Conservation (phyloP, 2,329 filamentous ascomycete species). For the Neopestalotiopsis sp. region DNA sequence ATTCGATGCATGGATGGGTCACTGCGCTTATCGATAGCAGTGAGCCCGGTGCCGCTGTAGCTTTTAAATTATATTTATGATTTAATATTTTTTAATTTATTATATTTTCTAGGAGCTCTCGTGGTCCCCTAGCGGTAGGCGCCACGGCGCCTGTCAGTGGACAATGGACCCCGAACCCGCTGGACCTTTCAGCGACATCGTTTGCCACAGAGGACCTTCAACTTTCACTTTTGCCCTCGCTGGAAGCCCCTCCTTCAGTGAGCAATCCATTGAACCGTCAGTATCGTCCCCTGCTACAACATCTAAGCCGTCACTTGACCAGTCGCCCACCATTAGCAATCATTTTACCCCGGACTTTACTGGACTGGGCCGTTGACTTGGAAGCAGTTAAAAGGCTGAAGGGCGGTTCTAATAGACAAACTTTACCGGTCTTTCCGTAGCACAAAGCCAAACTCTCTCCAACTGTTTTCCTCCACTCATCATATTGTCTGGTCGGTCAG, state of each 20-base stretch:
- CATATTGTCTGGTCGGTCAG: neutral
- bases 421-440: conserved; percentile 2
- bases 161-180: neutral
- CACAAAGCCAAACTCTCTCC: conserved; percentile 7
- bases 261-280: neutral
- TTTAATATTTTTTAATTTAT: too few species aligned
- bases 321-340: neutral
- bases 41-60: neutral
- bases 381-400: neutral
- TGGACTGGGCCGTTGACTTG: neutral
- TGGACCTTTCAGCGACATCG: neutral
- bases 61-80: too few species aligned
- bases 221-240: neutral
- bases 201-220: neutral
- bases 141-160: neutral
- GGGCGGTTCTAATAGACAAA: neutral
- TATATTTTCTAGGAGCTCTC: too few species aligned
- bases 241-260: neutral
- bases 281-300: neutral
- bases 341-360: neutral
- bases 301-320: neutral
- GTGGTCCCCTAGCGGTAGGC: neutral
- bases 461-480: neutral
- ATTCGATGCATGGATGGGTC: neutral
- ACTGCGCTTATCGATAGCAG: conserved; percentile 1